Evolutionary conservation across 345 rosid genomes (phyloP).

Genomic region (Corchorus capsularis): DNA sequence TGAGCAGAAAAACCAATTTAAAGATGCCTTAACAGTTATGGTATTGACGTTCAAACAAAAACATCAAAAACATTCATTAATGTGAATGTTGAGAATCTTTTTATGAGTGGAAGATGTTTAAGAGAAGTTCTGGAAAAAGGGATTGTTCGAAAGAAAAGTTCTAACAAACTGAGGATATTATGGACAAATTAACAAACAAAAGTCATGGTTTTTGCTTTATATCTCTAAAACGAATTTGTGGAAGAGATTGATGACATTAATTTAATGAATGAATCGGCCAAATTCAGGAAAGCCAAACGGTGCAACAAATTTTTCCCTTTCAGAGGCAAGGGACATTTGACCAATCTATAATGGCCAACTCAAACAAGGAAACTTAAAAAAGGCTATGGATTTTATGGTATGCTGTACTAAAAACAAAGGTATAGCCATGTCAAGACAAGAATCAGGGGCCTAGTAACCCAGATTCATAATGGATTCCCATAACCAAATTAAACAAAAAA

Average conservation of each 20-base stretch:
- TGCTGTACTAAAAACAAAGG: background rate
- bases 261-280: background rate
- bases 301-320: background rate
- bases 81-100: background rate
- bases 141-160: slow-evolving; percentile 4
- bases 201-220: background rate
- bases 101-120: background rate
- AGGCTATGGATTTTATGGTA: too few species aligned
- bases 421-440: background rate
- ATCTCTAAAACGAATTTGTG: background rate
- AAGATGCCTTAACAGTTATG: too few species aligned
- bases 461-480: background rate
- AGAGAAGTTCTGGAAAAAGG: background rate
- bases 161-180: background rate
- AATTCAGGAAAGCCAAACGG: background rate
- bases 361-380: background rate
- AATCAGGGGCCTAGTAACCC: background rate
- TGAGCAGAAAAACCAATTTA: too few species aligned
- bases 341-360: background rate
- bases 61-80: background rate
- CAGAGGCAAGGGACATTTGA: background rate
- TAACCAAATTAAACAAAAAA: background rate
- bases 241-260: background rate
- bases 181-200: background rate
- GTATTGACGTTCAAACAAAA: too few species aligned